Percentiles rank a stretch among this genome's conserved stretches.
Evolutionary conservation across 2,329 filamentous ascomycete species (phyloP).

Genomic region (Trichoderma atrobrunneum): DNA sequence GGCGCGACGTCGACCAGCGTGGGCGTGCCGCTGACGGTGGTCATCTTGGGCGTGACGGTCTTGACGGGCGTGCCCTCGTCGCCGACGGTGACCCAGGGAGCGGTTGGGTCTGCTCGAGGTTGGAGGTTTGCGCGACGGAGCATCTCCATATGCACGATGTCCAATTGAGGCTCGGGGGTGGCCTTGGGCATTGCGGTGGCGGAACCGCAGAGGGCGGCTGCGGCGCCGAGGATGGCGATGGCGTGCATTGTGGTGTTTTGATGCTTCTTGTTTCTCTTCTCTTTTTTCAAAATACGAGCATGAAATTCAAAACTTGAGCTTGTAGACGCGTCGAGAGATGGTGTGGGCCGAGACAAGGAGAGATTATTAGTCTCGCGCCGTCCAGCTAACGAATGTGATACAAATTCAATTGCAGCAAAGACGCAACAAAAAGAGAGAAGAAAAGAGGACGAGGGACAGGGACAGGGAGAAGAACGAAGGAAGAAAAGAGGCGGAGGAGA

Average conservation of each 20-base stretch:
- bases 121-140: constrained; percentile 7
- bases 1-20: constrained; percentile 39
- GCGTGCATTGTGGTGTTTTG: constrained; percentile 31
- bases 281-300: background rate
- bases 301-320: background rate
- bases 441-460: background rate
- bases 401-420: background rate
- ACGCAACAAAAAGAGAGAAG: background rate
- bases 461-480: background rate
- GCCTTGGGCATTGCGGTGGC: constrained; percentile 32
- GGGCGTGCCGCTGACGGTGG: constrained; percentile 46
- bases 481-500: background rate
- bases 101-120: constrained; percentile 19
- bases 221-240: constrained; percentile 30
- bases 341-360: background rate
- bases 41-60: constrained; percentile 50
- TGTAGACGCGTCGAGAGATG: background rate
- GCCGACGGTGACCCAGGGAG: constrained; percentile 52
- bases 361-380: background rate
- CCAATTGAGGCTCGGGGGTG: constrained; percentile 16
- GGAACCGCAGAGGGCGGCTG: constrained; percentile 27
- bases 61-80: constrained; percentile 42
- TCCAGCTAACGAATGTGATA: background rate
- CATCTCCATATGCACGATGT: too few relatives aligned
- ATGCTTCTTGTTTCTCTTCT: background rate